A percentile compares a stretch with the other conserved stretches of the same genome.
These are phyloP conservation scores for Diplocarpon rosae DNA, from an alignment of 2,329 filamentous ascomycete species.

Conservation along the genomic window DNA sequence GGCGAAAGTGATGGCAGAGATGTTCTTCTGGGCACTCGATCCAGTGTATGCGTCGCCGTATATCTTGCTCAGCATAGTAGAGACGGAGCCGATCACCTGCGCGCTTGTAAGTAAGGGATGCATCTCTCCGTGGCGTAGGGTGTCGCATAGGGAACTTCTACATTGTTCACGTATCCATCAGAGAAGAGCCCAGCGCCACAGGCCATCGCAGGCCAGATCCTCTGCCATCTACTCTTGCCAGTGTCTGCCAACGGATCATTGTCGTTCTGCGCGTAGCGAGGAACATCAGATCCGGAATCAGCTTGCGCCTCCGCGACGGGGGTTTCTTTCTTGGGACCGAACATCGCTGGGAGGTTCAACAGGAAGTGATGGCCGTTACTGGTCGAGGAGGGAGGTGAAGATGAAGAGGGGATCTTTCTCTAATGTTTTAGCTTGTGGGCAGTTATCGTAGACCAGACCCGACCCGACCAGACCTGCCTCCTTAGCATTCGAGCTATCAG, in stretches of 20 bases:
- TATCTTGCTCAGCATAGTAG: constrained; percentile 58
- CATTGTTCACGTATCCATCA: constrained; percentile 86
- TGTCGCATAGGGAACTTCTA: constrained; percentile 27
- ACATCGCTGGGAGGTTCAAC: too few species aligned
- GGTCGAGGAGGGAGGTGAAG: too few species aligned
- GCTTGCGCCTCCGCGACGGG: not conserved
- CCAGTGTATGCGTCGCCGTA: constrained; percentile 60
- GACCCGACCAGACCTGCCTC: too few species aligned
- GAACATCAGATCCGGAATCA: constrained; percentile 9
- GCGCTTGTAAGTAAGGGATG: too few species aligned
- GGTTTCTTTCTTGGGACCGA: not conserved
- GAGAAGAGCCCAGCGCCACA: constrained; percentile 86
- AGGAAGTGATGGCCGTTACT: too few species aligned
- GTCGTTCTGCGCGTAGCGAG: constrained; percentile 4
- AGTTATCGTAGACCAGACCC: too few species aligned
- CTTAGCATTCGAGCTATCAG: too few species aligned
- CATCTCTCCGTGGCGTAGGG: too few species aligned
- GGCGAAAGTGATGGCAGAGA: constrained; percentile 74
- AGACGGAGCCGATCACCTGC: constrained; percentile 52
- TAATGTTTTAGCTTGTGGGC: too few species aligned
- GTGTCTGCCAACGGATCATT: constrained; percentile 7
- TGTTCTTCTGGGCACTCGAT: constrained; percentile 61
- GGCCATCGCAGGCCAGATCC: constrained; percentile 56
- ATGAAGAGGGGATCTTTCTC: too few species aligned
- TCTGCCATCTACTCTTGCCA: constrained; percentile 20